phyloP scores from a whole-genome alignment of 73 alveolate species.

The Breviolum minutum region DNA sequence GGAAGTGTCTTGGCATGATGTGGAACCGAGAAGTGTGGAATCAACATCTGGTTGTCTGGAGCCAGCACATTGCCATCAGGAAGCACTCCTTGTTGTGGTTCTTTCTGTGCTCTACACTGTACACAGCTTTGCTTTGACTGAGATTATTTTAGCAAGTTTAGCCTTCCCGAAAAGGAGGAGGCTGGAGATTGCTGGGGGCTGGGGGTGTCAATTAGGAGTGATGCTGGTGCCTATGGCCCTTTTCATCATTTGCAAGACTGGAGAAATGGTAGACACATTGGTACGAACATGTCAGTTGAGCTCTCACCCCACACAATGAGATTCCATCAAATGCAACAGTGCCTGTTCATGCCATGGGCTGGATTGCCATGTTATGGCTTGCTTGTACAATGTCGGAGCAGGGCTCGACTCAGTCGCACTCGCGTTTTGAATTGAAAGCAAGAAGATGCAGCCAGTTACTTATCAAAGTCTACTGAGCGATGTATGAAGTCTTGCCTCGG shows the following conservation, averaged over 20 bases:
- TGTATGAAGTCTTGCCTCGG: too few species aligned
- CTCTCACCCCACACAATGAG: neutral
- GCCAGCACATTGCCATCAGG: too few species aligned
- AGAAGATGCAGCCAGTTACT: too few species aligned
- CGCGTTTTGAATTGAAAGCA: neutral
- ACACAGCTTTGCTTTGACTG: neutral
- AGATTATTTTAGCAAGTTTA: slow-evolving; percentile 67
- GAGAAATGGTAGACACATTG: neutral
- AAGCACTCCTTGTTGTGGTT: too few species aligned
- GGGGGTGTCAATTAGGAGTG: too few species aligned
- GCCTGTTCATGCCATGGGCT: too few species aligned
- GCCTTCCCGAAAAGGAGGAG: slow-evolving; percentile 83
- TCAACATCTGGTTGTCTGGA: neutral
- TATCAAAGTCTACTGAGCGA: too few species aligned
- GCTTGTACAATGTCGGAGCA: neutral
- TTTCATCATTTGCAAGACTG: too few species aligned
- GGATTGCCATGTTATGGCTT: too few species aligned
- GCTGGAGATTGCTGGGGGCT: neutral
- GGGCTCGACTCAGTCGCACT: neutral
- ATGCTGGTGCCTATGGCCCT: too few species aligned
- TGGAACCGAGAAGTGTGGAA: neutral
- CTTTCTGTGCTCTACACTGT: neutral
- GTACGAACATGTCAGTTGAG: neutral
- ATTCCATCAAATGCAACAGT: too few species aligned
- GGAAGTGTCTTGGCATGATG: slow-evolving; percentile 7